Evolutionary conservation across 2,329 filamentous ascomycete species (phyloP).

Genomic region (Gliomastix tumulicola): DNA sequence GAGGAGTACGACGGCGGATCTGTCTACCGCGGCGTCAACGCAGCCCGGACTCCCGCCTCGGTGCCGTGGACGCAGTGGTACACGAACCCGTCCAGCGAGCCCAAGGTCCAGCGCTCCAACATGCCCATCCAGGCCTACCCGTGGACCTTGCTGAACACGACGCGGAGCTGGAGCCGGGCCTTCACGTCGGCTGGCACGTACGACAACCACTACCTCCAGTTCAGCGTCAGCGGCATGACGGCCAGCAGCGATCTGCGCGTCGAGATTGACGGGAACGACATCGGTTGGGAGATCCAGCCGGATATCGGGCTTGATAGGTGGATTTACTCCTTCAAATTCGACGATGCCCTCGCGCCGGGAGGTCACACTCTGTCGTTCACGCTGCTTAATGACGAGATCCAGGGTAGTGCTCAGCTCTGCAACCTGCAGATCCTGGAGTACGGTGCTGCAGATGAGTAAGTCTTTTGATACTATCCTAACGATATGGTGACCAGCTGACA

Average conservation of each 20-base stretch:
- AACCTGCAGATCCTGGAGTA: slow-evolving; percentile 19
- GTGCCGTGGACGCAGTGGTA: slow-evolving; percentile 20
- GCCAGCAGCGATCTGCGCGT: slow-evolving; percentile 15
- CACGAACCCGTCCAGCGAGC: slow-evolving; percentile 13
- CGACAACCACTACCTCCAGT: slow-evolving; percentile 15
- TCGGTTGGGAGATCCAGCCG: slow-evolving; percentile 18
- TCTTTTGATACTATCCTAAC: slow-evolving; percentile 2
- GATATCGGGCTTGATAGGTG: slow-evolving; percentile 17
- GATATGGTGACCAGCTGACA: slow-evolving; percentile 1
- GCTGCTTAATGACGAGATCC: slow-evolving; percentile 14
- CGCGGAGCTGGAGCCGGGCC: slow-evolving; percentile 13
- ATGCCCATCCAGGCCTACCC: slow-evolving; percentile 23
- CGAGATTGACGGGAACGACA: slow-evolving; percentile 17
- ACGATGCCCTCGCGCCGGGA: slow-evolving; percentile 12
- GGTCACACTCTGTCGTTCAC: slow-evolving; percentile 15
- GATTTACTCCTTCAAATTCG: slow-evolving; percentile 19
- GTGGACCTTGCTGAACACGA: slow-evolving; percentile 19
- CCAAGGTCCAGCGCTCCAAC: slow-evolving; percentile 16
- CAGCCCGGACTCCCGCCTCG: slow-evolving; percentile 9
- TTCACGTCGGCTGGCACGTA: slow-evolving; percentile 19
- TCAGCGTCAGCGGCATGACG: slow-evolving; percentile 18
- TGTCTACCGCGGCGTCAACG: slow-evolving; percentile 17
- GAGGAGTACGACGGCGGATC: slow-evolving; percentile 20
- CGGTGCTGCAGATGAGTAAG: slow-evolving; percentile 12
- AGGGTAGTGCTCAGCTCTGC: slow-evolving; percentile 19